phyloP scores from a whole-genome alignment of 106 monocot genomes.

The Platanthera guangdongensis region DNA sequence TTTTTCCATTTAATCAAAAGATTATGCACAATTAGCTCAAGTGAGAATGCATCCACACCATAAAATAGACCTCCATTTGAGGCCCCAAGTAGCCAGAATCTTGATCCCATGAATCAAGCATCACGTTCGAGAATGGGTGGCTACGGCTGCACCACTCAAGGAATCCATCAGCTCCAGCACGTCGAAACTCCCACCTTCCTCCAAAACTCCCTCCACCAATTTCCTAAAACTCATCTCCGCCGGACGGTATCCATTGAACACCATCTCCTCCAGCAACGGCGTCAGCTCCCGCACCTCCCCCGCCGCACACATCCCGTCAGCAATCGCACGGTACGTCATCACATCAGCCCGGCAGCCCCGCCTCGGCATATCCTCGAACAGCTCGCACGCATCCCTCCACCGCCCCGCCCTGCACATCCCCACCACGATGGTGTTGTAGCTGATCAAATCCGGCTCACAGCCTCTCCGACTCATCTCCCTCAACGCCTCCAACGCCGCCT shows the following conservation, averaged over 20 bases:
- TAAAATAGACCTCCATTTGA: too few species aligned
- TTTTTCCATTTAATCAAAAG: too few species aligned
- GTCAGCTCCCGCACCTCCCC: conserved; percentile 27
- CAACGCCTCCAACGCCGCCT: conserved; percentile 48
- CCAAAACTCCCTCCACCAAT: conserved; percentile 33
- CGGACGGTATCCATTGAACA: conserved; percentile 49
- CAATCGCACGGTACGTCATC: conserved; percentile 39
- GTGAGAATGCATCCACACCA: too few species aligned
- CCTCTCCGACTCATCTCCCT: conserved; percentile 51
- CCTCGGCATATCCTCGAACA: conserved; percentile 83
- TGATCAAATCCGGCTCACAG: conserved; percentile 50
- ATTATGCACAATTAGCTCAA: too few species aligned
- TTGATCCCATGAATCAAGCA: too few species aligned
- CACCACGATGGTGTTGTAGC: conserved; percentile 56
- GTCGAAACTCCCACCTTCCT: neutral
- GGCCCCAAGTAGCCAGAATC: too few species aligned
- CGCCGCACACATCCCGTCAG: conserved; percentile 45
- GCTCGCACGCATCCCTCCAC: conserved; percentile 49
- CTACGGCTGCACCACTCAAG: neutral
- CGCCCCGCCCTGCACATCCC: conserved; percentile 38
- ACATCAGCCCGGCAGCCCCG: conserved; percentile 56
- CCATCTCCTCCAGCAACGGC: conserved; percentile 59
- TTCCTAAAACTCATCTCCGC: conserved; percentile 19
- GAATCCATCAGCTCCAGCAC: conserved; percentile 11
- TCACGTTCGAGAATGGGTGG: too few species aligned